These are phyloP conservation scores for Vicia faba DNA, from an alignment of 306 rosid species.

Conservation along the genomic window DNA sequence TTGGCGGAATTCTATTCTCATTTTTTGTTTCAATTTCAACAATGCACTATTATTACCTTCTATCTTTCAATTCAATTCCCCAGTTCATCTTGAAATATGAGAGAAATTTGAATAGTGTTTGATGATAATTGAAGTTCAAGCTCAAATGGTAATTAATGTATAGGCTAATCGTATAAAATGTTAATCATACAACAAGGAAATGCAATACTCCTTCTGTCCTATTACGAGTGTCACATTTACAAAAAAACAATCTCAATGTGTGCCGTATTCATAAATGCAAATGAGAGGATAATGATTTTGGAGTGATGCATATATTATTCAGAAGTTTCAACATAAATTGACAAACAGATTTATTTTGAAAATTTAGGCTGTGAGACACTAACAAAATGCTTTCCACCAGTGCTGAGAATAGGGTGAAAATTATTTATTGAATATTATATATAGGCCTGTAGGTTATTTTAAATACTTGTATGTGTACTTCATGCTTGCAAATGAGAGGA, in stretches of 20 bases:
- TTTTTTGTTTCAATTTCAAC: not conserved
- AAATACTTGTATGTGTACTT: slow-evolving; percentile 13
- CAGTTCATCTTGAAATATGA: not conserved
- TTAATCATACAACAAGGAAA: not conserved
- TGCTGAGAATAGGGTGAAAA: slow-evolving; percentile 14
- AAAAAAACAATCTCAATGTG: not conserved
- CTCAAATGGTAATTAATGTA: not conserved
- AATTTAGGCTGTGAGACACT: not conserved
- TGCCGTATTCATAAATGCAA: not conserved
- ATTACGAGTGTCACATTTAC: not conserved
- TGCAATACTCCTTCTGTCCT: not conserved
- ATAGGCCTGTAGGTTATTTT: not conserved
- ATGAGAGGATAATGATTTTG: not conserved
- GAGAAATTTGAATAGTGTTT: not conserved
- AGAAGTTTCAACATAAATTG: not conserved
- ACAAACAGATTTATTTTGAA: too few relatives aligned
- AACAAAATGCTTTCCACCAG: not conserved
- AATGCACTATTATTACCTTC: not conserved
- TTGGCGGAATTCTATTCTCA: not conserved
- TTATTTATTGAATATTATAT: slow-evolving; percentile 5
- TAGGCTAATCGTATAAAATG: not conserved
- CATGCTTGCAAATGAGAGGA: not conserved
- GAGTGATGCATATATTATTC: not conserved
- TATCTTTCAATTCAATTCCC: not conserved
- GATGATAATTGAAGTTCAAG: not conserved